Conservation (phyloP, 129 eudicot species). For the Escallonia rubra region DNA sequence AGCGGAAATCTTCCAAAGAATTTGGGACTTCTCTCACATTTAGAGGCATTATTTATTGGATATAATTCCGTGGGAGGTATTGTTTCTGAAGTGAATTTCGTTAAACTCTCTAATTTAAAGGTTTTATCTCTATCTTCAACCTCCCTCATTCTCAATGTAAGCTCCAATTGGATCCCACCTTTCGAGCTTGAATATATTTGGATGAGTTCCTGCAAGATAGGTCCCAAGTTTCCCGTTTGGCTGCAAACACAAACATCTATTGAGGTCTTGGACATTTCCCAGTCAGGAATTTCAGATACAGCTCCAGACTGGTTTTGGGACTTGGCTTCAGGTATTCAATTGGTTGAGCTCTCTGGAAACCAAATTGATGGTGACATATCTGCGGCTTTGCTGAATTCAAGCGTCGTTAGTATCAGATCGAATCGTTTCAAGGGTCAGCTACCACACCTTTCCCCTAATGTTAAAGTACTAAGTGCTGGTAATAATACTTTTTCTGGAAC, state of each 20-base stretch:
- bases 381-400: slow-evolving; percentile 8
- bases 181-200: slow-evolving; percentile 19
- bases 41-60: not conserved
- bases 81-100: slow-evolving; percentile 33
- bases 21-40: slow-evolving; percentile 12
- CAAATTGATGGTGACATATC: slow-evolving; percentile 19
- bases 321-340: slow-evolving; percentile 1
- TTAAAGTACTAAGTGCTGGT: not conserved
- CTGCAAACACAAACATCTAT: slow-evolving; percentile 27
- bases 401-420: not conserved
- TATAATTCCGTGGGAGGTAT: slow-evolving; percentile 23
- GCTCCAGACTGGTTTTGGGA: slow-evolving; percentile 31
- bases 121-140: slow-evolving; percentile 21
- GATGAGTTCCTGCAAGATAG: slow-evolving; percentile 18
- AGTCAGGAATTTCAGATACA: slow-evolving; percentile 25
- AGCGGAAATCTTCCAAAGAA: slow-evolving; percentile 8
- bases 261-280: slow-evolving; percentile 11
- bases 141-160: slow-evolving; percentile 17
- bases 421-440: not conserved
- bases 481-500: not conserved
- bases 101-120: slow-evolving; percentile 15
- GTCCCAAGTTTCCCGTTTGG: slow-evolving; percentile 32
- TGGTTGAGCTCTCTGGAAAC: slow-evolving; percentile 26
- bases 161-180: slow-evolving; percentile 33
- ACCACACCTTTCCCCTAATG: not conserved